phyloP scores from a whole-genome alignment of 1,139 yeast genomes.

The Nakaseomyces uthaithaninus region DNA sequence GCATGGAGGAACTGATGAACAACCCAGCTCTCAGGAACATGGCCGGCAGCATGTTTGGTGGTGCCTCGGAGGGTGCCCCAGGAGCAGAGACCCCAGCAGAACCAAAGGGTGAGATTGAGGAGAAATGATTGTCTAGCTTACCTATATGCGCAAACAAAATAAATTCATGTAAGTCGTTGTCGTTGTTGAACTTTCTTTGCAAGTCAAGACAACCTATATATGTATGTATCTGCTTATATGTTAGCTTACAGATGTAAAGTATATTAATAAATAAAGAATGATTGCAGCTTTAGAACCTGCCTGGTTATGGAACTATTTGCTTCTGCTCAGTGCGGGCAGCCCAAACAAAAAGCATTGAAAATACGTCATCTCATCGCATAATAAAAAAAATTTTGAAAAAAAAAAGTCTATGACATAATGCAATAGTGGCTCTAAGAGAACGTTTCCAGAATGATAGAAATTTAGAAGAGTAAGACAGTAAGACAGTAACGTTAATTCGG shows the following conservation, averaged over 20 bases:
- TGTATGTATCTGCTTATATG: too few relatives aligned
- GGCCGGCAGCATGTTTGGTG: constrained; percentile 47
- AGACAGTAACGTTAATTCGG: neutral
- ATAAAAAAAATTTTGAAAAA: neutral
- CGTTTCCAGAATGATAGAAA: too few relatives aligned
- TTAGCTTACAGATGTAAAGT: too few relatives aligned
- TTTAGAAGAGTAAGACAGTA: neutral
- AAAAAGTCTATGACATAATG: neutral
- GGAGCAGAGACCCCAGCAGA: constrained; percentile 6
- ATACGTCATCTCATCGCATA: constrained; percentile 5
- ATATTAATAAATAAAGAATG: too few relatives aligned
- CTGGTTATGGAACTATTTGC: too few relatives aligned
- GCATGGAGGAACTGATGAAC: constrained; percentile 62
- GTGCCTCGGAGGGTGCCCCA: constrained; percentile 19
- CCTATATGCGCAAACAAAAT: too few relatives aligned
- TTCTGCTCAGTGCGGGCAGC: too few relatives aligned
- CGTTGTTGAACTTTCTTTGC: too few relatives aligned
- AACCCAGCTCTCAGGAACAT: constrained; percentile 69
- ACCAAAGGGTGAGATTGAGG: constrained; percentile 8
- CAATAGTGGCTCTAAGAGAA: neutral
- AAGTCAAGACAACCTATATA: too few relatives aligned
- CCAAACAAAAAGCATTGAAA: neutral
- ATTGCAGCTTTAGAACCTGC: too few relatives aligned
- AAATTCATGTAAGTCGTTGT: too few relatives aligned
- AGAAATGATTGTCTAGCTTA: too few relatives aligned